These are phyloP conservation scores for Zizania latifolia DNA, from an alignment of 176 grass and related monocot genomes.

Conservation along the genomic window DNA sequence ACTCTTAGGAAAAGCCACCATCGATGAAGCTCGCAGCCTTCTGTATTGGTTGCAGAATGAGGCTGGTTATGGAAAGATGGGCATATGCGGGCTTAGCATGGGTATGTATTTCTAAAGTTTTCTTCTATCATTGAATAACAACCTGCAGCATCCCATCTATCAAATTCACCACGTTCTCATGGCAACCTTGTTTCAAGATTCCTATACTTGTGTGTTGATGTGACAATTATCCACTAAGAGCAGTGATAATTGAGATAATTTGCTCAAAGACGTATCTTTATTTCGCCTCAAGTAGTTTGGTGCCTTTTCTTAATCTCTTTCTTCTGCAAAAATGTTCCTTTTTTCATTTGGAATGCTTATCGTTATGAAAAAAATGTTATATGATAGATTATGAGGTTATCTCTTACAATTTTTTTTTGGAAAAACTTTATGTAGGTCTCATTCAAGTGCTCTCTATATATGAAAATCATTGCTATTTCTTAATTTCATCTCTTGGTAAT, in stretches of 20 bases:
- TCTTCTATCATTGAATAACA: not conserved
- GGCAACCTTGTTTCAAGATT: not conserved
- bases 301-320: not conserved
- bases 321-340: too few relatives aligned
- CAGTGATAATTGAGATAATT: not conserved
- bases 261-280: not conserved
- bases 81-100: slow-evolving; percentile 98
- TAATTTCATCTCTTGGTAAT: slow-evolving; percentile 10
- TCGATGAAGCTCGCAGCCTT: slow-evolving; percentile 89
- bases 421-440: not conserved
- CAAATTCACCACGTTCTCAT: not conserved
- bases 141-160: not conserved
- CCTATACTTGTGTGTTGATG: not conserved
- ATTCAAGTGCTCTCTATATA: not conserved
- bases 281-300: slow-evolving; percentile 8
- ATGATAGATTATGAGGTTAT: slow-evolving; percentile 1
- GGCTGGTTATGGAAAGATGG: slow-evolving; percentile 82
- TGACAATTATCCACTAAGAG: not conserved
- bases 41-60: slow-evolving; percentile 87
- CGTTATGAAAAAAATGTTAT: not conserved
- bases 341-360: not conserved
- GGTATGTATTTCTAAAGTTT: slow-evolving; percentile 36
- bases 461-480: slow-evolving; percentile 17
- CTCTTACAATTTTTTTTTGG: not conserved
- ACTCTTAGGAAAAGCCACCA: slow-evolving; percentile 91